Conservation (phyloP, 2,329 filamentous ascomycete species). For the Pseudogymnoascus sp. region DNA sequence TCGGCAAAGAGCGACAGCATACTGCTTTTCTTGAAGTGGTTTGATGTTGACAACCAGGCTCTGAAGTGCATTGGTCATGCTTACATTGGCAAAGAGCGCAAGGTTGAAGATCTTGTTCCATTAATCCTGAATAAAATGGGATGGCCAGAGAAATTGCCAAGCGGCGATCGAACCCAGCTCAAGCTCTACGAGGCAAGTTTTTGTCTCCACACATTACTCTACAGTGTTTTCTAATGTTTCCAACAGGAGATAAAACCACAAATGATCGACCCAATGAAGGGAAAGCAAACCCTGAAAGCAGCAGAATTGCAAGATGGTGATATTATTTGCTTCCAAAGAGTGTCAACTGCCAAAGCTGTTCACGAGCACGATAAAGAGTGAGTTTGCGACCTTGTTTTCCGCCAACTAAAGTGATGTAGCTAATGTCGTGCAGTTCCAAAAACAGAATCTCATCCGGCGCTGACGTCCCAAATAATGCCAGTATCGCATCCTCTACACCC, state of each 20-base stretch:
- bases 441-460: background rate
- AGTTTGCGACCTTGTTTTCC: slow-evolving; percentile 15
- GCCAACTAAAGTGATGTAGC: slow-evolving; percentile 34
- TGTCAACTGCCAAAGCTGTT: slow-evolving; percentile 38
- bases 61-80: slow-evolving; percentile 72
- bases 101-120: slow-evolving; percentile 74
- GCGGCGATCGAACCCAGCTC: slow-evolving; percentile 50
- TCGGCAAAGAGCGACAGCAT: slow-evolving; percentile 56
- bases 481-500: background rate
- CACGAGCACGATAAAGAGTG: slow-evolving; percentile 18
- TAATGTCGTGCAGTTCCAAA: slow-evolving; percentile 31
- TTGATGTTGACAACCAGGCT: slow-evolving; percentile 68
- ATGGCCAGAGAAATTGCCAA: slow-evolving; percentile 68
- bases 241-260: slow-evolving; percentile 82
- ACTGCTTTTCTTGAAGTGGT: slow-evolving; percentile 87
- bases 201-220: background rate
- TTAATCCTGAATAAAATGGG: slow-evolving; percentile 74
- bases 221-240: slow-evolving; percentile 17
- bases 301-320: slow-evolving; percentile 97
- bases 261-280: slow-evolving; percentile 94
- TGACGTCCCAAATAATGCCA: background rate
- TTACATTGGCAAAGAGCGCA: slow-evolving; percentile 81
- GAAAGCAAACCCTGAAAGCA: slow-evolving; percentile 77
- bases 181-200: slow-evolving; percentile 65
- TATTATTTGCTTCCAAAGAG: slow-evolving; percentile 86